phyloP scores from a whole-genome alignment of 306 rosid species.

The Senna siamea region DNA sequence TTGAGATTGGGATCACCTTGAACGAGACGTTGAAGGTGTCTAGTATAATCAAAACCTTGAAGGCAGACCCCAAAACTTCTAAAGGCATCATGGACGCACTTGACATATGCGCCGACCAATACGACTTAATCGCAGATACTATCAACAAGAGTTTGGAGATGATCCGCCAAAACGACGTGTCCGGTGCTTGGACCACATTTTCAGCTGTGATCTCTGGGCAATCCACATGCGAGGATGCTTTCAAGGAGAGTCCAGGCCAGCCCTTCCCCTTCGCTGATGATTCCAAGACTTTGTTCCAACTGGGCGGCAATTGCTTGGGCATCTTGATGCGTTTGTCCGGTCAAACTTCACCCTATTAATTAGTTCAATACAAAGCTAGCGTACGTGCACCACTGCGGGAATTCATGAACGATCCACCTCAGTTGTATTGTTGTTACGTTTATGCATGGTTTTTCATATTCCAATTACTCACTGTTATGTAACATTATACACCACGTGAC shows the following conservation, averaged over 20 bases:
- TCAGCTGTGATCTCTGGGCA: background rate
- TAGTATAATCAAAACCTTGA: background rate
- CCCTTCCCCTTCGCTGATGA: background rate
- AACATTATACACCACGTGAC: no score
- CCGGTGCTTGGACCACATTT: background rate
- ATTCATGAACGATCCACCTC: no score
- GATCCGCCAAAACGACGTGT: background rate
- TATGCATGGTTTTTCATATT: no score
- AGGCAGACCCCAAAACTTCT: background rate
- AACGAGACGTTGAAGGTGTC: background rate
- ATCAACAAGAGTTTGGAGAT: background rate
- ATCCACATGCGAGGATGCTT: background rate
- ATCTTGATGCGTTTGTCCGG: background rate
- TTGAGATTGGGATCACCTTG: background rate
- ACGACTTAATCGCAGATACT: background rate
- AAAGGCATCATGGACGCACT: background rate
- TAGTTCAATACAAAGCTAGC: no score
- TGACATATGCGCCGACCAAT: background rate
- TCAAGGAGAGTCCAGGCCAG: background rate
- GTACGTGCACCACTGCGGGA: no score
- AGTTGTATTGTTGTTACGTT: no score
- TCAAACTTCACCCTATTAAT: background rate
- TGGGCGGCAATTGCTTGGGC: constrained; percentile 19
- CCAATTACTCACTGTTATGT: no score
- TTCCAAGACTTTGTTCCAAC: background rate